Evolutionary conservation across 176 grass and related monocot species (phyloP).

Genomic region (Tillandsia fasciculata): DNA sequence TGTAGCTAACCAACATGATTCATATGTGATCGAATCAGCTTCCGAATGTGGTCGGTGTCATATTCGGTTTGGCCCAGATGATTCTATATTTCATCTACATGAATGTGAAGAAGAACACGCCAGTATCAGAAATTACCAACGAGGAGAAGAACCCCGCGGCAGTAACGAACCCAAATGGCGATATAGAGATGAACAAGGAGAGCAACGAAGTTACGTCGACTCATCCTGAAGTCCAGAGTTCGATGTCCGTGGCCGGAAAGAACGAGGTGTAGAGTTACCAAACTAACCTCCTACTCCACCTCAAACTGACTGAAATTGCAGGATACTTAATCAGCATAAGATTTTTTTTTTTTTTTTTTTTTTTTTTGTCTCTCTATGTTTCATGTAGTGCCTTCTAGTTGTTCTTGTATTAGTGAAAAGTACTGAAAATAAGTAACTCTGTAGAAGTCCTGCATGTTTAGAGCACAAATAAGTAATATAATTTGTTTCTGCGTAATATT

Average conservation of each 20-base stretch:
- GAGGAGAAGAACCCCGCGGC: neutral
- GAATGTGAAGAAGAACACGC: slow-evolving; percentile 35
- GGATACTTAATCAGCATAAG: neutral
- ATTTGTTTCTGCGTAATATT: no score
- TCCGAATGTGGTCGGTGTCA: slow-evolving; percentile 68
- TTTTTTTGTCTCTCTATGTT: no score
- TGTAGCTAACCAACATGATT: neutral
- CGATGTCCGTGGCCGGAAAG: neutral
- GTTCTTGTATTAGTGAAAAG: no score
- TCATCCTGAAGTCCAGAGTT: neutral
- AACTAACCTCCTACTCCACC: neutral
- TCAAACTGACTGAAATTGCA: neutral
- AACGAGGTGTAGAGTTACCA: neutral
- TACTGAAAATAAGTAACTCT: no score
- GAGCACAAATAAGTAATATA: no score
- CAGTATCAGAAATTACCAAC: slow-evolving; percentile 34
- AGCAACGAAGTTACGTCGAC: neutral
- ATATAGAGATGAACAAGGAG: neutral
- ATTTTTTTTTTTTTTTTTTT: neutral
- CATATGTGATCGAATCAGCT: slow-evolving; percentile 28
- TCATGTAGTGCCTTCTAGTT: no score
- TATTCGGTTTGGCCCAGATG: slow-evolving; percentile 72
- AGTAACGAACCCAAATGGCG: neutral
- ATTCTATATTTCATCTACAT: slow-evolving; percentile 60
- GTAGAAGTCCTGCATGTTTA: no score